Evolutionary conservation across 495 filamentous ascomycete genomes (phyloP).

Genomic region (Articulospora tetracladia): DNA sequence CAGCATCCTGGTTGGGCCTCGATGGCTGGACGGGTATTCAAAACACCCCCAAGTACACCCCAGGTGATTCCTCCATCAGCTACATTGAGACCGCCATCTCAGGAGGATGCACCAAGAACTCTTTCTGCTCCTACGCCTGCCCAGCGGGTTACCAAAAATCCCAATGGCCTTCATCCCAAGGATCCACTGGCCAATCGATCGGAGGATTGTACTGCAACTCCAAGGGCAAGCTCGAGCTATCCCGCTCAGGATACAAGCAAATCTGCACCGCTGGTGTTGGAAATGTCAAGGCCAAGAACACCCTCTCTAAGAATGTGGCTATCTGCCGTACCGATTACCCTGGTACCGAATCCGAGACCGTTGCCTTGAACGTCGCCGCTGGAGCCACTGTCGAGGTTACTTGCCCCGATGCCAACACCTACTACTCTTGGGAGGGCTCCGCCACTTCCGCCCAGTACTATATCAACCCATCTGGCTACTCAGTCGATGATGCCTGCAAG

Average conservation of each 20-base stretch:
- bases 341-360: slow-evolving; percentile 78
- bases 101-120: slow-evolving; percentile 57
- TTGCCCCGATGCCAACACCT: slow-evolving; percentile 62
- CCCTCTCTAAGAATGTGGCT: slow-evolving; percentile 57
- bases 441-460: slow-evolving; percentile 94
- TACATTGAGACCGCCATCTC: slow-evolving; percentile 61
- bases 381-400: slow-evolving; percentile 60
- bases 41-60: slow-evolving; percentile 35
- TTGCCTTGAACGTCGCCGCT: slow-evolving; percentile 61
- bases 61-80: slow-evolving; percentile 33
- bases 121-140: slow-evolving; percentile 92
- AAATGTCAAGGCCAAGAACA: slow-evolving; percentile 70
- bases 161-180: slow-evolving; percentile 85
- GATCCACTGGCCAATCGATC: slow-evolving; percentile 76
- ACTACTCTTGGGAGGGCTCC: slow-evolving; percentile 74
- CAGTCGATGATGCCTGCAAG: slow-evolving; percentile 65
- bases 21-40: slow-evolving; percentile 84
- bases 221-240: slow-evolving; percentile 72
- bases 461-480: slow-evolving; percentile 74
- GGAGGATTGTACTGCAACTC: slow-evolving; percentile 82
- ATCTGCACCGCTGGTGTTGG: slow-evolving; percentile 75
- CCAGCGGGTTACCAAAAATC: slow-evolving; percentile 87
- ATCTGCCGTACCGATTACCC: slow-evolving; percentile 97
- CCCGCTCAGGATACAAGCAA: slow-evolving; percentile 58
- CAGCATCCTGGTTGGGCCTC: slow-evolving; percentile 61